phyloP scores from a whole-genome alignment of 108 stramenopile genomes.

The Cylindrotheca fusiformis region DNA sequence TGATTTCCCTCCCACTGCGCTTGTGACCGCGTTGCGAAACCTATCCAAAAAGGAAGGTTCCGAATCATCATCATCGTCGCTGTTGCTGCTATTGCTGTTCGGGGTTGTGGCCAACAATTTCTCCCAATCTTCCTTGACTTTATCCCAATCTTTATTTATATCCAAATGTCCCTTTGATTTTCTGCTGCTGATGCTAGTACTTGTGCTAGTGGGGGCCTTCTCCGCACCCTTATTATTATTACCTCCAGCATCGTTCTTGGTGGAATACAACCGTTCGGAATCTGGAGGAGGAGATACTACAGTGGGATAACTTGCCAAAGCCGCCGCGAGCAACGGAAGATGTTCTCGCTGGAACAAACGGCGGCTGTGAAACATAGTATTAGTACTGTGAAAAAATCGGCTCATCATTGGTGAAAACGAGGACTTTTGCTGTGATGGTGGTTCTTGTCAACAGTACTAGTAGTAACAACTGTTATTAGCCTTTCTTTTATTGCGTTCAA shows the following conservation, averaged over 20 bases:
- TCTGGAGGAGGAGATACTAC: not conserved
- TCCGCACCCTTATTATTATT: not conserved
- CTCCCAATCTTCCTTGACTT: constrained; percentile 9
- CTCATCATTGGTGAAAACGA: not conserved
- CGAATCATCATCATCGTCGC: constrained; percentile 1
- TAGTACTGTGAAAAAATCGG: not conserved
- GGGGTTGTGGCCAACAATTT: not conserved
- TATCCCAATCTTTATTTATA: constrained; percentile 10
- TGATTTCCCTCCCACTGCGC: not conserved
- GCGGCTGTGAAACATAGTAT: not conserved
- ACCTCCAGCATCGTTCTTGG: not conserved
- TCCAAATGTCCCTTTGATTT: not conserved
- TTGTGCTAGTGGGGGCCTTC: not conserved
- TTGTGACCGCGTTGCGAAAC: not conserved
- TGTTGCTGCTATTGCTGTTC: not conserved
- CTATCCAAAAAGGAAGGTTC: not conserved
- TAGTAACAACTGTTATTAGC: not conserved
- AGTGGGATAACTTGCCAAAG: not conserved
- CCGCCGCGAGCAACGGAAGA: not conserved
- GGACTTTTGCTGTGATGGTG: not conserved
- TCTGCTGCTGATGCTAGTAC: not conserved
- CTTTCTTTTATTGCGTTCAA: not conserved
- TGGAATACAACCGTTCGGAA: not conserved
- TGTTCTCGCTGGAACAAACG: not conserved
- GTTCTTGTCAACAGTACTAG: not conserved